phyloP scores from a whole-genome alignment of 148 eudicot species.

The Arbutus unedo region DNA sequence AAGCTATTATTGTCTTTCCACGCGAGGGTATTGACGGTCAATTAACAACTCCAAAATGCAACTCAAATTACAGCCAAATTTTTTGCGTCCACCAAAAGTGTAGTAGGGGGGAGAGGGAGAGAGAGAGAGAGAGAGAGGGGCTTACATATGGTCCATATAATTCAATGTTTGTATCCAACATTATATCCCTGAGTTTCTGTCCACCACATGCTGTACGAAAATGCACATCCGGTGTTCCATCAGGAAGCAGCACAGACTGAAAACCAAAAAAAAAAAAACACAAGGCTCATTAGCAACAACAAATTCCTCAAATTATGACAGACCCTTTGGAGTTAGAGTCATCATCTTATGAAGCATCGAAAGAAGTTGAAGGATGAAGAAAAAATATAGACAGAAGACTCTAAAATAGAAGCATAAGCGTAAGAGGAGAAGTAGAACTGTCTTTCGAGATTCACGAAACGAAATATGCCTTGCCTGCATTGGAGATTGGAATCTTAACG shows the following conservation, averaged over 20 bases:
- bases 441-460: no score
- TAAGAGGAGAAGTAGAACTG: no score
- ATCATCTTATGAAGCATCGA: no score
- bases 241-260: constrained; percentile 84
- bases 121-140: not conserved
- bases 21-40: no score
- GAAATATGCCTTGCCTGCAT: no score
- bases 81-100: no score
- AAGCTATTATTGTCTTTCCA: no score
- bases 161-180: constrained; percentile 71
- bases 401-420: no score
- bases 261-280: constrained; percentile 6
- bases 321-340: no score
- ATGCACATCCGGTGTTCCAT: constrained; percentile 87
- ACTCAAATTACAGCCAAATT: no score
- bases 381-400: not conserved
- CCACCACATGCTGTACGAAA: constrained; percentile 66
- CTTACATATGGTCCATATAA: constrained; percentile 92
- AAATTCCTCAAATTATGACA: not conserved
- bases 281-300: not conserved
- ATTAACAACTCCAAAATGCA: no score
- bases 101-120: not conserved
- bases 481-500: not conserved
- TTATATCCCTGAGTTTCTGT: constrained; percentile 75
- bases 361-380: not conserved